Evolutionary conservation across 2,329 filamentous ascomycete species (phyloP).

Genomic region (Chaetomium strumarium): DNA sequence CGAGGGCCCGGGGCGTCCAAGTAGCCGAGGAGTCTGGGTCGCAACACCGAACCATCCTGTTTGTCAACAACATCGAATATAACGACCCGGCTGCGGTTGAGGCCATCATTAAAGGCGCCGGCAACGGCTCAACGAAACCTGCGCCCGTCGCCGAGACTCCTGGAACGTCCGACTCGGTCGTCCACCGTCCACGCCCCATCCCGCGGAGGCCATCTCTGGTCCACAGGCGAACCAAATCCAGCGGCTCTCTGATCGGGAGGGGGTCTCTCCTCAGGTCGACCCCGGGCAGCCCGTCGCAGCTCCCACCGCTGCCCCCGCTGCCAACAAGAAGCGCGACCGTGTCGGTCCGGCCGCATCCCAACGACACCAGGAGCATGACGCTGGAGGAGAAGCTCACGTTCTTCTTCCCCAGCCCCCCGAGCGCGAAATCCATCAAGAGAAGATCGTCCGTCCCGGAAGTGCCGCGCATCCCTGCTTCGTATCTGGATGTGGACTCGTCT

Average conservation of each 20-base stretch:
- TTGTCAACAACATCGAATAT: conserved; percentile 51
- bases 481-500: conserved; percentile 24
- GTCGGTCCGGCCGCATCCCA: conserved; percentile 39
- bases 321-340: conserved; percentile 40
- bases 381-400: conserved; percentile 52
- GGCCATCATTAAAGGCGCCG: conserved; percentile 42
- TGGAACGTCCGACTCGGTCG: conserved; percentile 34
- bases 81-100: conserved; percentile 45
- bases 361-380: conserved; percentile 53
- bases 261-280: conserved; percentile 41
- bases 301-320: conserved; percentile 47
- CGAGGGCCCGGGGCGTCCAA: conserved; percentile 35
- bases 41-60: conserved; percentile 47
- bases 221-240: conserved; percentile 47
- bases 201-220: conserved; percentile 37
- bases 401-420: conserved; percentile 39
- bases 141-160: conserved; percentile 21
- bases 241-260: conserved; percentile 38
- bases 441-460: conserved; percentile 42
- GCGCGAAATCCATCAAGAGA: conserved; percentile 25
- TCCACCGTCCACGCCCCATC: conserved; percentile 52
- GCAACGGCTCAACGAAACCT: conserved; percentile 29
- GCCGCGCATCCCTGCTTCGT: conserved; percentile 34
- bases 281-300: conserved; percentile 41
- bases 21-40: conserved; percentile 25